phyloP scores from a whole-genome alignment of 441 rosid genomes.

The Adansonia rubrostipa region DNA sequence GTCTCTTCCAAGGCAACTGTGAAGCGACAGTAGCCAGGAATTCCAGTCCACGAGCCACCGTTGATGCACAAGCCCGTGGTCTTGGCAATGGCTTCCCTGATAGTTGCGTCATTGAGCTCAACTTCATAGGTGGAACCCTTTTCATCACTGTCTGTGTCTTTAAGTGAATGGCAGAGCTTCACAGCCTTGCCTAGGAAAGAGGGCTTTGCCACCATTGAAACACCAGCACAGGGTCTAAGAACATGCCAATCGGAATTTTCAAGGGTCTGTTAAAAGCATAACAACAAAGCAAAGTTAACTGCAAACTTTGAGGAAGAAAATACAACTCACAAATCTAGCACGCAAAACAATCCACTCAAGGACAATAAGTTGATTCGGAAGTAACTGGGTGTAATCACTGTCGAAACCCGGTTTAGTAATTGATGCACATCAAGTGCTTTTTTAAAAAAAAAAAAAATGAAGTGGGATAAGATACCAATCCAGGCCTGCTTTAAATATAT shows the following conservation, averaged over 20 bases:
- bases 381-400: not conserved
- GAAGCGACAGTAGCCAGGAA: slow-evolving; percentile 93
- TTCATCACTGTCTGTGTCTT: slow-evolving; percentile 31
- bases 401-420: not conserved
- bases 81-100: slow-evolving; percentile 68
- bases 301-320: not conserved
- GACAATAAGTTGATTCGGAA: slow-evolving; percentile 14
- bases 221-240: slow-evolving; percentile 62
- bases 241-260: slow-evolving; percentile 90
- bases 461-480: not conserved
- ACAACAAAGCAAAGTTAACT: not conserved
- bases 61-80: slow-evolving; percentile 85
- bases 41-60: slow-evolving; percentile 84
- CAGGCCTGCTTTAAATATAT: not conserved
- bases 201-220: slow-evolving; percentile 91
- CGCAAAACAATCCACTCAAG: not conserved
- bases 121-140: slow-evolving; percentile 36
- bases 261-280: slow-evolving; percentile 50
- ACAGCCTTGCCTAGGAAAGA: slow-evolving; percentile 59
- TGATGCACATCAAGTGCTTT: not conserved
- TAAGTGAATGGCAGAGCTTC: slow-evolving; percentile 40
- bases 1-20: slow-evolving; percentile 69
- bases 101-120: slow-evolving; percentile 61
- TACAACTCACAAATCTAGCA: not conserved
- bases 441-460: not conserved